Evolutionary conservation across 1,284 basidiomycete genomes (phyloP).

Genomic region (Boletellus sp.): DNA sequence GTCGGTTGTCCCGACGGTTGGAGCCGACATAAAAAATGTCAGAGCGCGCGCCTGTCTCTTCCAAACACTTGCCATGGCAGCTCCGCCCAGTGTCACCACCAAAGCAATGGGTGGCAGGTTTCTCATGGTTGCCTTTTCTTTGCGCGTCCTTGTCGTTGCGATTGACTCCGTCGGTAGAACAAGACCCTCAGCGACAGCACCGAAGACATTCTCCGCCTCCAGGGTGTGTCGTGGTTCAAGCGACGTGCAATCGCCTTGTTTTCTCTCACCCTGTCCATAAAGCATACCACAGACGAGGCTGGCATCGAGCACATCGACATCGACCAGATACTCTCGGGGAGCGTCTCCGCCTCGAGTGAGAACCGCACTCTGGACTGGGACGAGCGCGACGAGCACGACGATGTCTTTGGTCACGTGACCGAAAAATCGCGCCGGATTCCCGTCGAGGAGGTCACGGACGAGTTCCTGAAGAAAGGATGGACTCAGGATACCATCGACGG

Average conservation of each 20-base stretch:
- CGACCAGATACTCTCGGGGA: conserved; percentile 42
- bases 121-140: conserved; percentile 34
- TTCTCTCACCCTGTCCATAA: conserved; percentile 40
- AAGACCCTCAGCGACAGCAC: conserved; percentile 39
- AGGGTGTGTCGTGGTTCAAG: conserved; percentile 48
- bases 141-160: background rate
- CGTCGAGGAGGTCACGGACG: conserved; percentile 46
- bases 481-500: conserved; percentile 51
- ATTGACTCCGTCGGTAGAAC: conserved; percentile 23
- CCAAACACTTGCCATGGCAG: conserved; percentile 40
- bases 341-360: conserved; percentile 41
- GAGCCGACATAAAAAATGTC: conserved; percentile 8
- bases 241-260: conserved; percentile 42
- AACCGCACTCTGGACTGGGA: conserved; percentile 41
- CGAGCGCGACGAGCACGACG: conserved; percentile 36
- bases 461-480: conserved; percentile 54
- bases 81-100: conserved; percentile 44
- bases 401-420: conserved; percentile 42
- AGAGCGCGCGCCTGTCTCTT: background rate
- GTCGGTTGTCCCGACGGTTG: too few species aligned
- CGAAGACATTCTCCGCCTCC: conserved; percentile 48
- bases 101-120: conserved; percentile 43
- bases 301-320: conserved; percentile 46
- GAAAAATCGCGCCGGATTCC: conserved; percentile 50
- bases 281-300: conserved; percentile 41